Evolutionary conservation across 768 basidiomycete genomes (phyloP).

Genomic region (Kondoa subrosea): DNA sequence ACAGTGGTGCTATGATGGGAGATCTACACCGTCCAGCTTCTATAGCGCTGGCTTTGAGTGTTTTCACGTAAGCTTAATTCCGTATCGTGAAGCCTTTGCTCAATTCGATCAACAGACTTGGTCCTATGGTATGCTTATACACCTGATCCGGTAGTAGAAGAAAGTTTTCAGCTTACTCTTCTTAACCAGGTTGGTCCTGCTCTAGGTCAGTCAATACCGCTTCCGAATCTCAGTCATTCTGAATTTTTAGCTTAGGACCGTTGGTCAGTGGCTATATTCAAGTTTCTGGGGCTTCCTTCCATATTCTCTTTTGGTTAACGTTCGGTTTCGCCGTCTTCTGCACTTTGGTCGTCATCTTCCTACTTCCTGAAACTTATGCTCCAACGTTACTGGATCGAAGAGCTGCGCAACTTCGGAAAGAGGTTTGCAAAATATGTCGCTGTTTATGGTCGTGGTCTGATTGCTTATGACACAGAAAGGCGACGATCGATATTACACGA

Average conservation of each 20-base stretch:
- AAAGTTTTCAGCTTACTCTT: neutral
- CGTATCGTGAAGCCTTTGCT: slow-evolving; percentile 15
- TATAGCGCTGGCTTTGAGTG: slow-evolving; percentile 24
- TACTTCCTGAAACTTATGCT: slow-evolving; percentile 25
- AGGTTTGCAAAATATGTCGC: neutral
- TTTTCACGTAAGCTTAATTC: slow-evolving; percentile 23
- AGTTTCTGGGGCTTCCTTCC: neutral
- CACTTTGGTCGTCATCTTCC: slow-evolving; percentile 18
- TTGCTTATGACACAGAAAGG: slow-evolving; percentile 26
- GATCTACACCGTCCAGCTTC: slow-evolving; percentile 25
- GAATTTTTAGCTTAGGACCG: neutral
- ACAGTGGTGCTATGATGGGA: slow-evolving; percentile 20
- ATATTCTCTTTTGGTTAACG: neutral
- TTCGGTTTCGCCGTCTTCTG: slow-evolving; percentile 23
- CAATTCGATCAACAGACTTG: neutral
- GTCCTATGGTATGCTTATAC: neutral
- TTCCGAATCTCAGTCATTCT: neutral
- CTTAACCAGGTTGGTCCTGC: slow-evolving; percentile 20
- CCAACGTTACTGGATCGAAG: neutral
- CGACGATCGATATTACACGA: slow-evolving; percentile 25
- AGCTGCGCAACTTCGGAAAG: neutral
- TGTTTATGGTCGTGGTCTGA: neutral
- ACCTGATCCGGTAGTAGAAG: neutral
- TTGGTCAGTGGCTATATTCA: neutral
- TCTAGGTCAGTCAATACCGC: slow-evolving; percentile 16